Percentiles rank a stretch among this genome's conserved stretches.
Evolutionary conservation across 2,329 filamentous ascomycete genomes (phyloP).

Genomic region (Fusarium nisikadoi): DNA sequence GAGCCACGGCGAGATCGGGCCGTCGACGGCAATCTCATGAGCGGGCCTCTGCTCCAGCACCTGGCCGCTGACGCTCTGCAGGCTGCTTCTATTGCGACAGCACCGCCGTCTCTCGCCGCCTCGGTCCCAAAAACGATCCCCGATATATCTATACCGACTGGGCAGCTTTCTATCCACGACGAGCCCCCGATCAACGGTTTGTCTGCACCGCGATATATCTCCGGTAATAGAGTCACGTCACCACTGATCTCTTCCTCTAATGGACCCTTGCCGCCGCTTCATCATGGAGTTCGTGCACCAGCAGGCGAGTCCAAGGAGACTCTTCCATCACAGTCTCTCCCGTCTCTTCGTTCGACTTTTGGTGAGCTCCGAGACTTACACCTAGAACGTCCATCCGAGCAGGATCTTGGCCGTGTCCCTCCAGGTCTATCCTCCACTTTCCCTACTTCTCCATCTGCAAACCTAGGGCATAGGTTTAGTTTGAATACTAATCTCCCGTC

Average conservation of each 20-base stretch:
- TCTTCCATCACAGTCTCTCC: slow-evolving; percentile 53
- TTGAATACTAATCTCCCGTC: slow-evolving; percentile 49
- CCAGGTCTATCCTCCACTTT: slow-evolving; percentile 43
- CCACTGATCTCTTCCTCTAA: slow-evolving; percentile 38
- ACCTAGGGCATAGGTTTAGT: slow-evolving; percentile 45
- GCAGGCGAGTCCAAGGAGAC: slow-evolving; percentile 50
- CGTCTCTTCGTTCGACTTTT: slow-evolving; percentile 53
- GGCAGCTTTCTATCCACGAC: slow-evolving; percentile 50
- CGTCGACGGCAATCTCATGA: slow-evolving; percentile 31
- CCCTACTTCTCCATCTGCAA: slow-evolving; percentile 48
- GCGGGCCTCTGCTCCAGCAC: slow-evolving; percentile 43
- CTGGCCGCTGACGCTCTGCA: slow-evolving; percentile 49
- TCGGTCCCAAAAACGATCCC: slow-evolving; percentile 35
- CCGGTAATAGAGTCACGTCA: slow-evolving; percentile 31
- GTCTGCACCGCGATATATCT: slow-evolving; percentile 16
- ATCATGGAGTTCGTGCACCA: slow-evolving; percentile 51
- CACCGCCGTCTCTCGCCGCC: slow-evolving; percentile 12
- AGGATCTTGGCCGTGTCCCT: slow-evolving; percentile 44
- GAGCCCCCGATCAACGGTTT: slow-evolving; percentile 35
- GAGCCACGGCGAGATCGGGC: slow-evolving; percentile 29
- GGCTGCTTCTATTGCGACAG: slow-evolving; percentile 33
- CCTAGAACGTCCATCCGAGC: slow-evolving; percentile 47
- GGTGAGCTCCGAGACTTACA: slow-evolving; percentile 49
- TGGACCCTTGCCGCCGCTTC: slow-evolving; percentile 52
- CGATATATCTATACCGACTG: slow-evolving; percentile 47